Base-by-base conservation (phyloP, 164 flowering plant species). In the Platanus orientalis region DNA sequence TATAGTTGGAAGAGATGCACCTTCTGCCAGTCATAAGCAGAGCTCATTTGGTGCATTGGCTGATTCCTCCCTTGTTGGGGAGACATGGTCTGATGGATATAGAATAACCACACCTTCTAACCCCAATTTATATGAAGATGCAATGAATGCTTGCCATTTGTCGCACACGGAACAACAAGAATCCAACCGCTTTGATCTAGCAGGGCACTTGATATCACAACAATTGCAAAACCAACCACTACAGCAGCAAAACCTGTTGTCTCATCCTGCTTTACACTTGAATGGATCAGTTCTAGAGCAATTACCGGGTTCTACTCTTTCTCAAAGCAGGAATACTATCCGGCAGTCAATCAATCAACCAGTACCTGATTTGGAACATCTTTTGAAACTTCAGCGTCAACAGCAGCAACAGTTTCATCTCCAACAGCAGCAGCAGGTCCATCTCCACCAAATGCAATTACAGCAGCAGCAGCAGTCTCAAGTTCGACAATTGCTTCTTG, bases 401-500 rank as follows among this genome's bases (percentile, higher is more conserved):
- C 84, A 77, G 67, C 85, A 84, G 58, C 80, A 48, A 26, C 85
- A 78, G 61, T 71, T 61, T 39, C 78, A 79, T 69, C 82, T 61
- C 27, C 83, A 79, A 50, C 69, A 42, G 60, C 73, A 68, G 32
- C 73, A 72, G 58, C 72, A 62, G 60, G 79, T 73, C 34, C 71
- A 66, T 28, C 77, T 69, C 29, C 76, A 68, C 32, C 75, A 71
- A 39, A 76, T 59, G 24, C 79, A 74, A 30, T 71, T 55, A 61
- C 82, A 74, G 57, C 90, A 75, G 64, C 61, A 61, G 47, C 93
- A 83, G 63, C 80, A 89, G 67, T 72, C 86, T 44, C 91, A 85
- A 62, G 82, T 69, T 60, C 88, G 71, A 29, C 88, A 88, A 63
- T 49, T 74, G 61, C 78, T 80, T 56, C 79, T 79, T 57, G 88